A percentile compares a stretch with the other conserved stretches of the same genome.
Conservation (phyloP, 257 asterid species). For the Nicotiana sylvestris region DNA sequence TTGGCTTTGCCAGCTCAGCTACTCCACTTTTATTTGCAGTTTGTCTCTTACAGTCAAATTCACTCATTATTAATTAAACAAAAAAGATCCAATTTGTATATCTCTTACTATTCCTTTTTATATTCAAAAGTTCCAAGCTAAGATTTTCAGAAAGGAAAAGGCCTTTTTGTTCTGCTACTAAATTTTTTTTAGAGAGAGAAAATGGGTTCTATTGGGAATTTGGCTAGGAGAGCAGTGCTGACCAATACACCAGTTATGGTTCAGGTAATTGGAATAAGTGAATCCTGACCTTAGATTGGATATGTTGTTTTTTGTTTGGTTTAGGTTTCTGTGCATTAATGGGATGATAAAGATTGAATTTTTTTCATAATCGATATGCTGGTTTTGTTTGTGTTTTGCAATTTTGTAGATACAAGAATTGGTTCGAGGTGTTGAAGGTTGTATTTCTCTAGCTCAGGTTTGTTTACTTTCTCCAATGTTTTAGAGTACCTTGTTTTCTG, state of each 20-base stretch:
- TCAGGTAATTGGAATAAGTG: constrained; percentile 44
- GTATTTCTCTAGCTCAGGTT: constrained; percentile 97
- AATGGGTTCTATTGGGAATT: constrained; percentile 82
- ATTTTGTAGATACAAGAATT: constrained; percentile 76
- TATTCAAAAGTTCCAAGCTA: background rate
- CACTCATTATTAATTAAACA: background rate
- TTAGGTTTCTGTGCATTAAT: constrained; percentile 11
- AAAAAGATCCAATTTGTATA: background rate
- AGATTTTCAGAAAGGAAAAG: background rate
- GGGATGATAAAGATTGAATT: background rate
- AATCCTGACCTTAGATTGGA: constrained; percentile 9
- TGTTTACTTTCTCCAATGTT: constrained; percentile 49
- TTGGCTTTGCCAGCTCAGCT: constrained; percentile 12
- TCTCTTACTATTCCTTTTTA: background rate
- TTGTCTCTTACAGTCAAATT: constrained; percentile 6
- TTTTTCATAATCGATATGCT: background rate
- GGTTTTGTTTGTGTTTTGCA: constrained; percentile 9
- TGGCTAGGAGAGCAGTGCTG: constrained; percentile 74
- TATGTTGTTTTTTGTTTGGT: constrained; percentile 14
- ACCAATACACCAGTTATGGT: constrained; percentile 94
- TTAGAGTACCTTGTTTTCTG: constrained; percentile 9
- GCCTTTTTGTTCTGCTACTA: background rate
- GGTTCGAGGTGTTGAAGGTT: constrained; percentile 67
- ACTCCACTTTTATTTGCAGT: background rate
- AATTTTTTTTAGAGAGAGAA: background rate